Conservation (phyloP, 306 rosid genomes). For the Dalbergia oliveri region DNA sequence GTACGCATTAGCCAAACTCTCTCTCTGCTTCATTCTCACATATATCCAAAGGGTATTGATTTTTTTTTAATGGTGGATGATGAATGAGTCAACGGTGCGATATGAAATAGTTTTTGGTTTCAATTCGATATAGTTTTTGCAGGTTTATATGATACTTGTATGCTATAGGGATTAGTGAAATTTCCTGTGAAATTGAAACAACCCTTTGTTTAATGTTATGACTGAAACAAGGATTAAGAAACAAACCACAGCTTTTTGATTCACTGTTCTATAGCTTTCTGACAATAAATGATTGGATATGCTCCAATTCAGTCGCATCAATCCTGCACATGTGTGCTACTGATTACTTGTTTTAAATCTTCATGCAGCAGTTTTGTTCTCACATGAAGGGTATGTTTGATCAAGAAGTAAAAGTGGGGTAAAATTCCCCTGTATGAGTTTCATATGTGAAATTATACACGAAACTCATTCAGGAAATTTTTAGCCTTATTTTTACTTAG, state of each 20-base stretch:
- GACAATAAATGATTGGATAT: background rate
- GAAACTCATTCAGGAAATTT: too few species aligned
- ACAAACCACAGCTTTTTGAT: background rate
- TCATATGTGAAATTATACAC: too few species aligned
- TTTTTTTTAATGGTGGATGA: too few species aligned
- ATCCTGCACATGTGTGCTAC: background rate
- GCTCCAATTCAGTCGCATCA: background rate
- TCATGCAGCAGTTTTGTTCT: background rate
- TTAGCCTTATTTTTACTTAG: too few species aligned
- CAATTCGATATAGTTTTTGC: background rate
- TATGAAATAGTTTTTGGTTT: background rate
- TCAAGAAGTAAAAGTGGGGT: too few species aligned
- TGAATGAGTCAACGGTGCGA: too few species aligned
- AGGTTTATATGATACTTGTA: background rate
- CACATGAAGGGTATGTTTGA: background rate
- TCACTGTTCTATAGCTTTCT: background rate
- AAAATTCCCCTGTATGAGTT: too few species aligned
- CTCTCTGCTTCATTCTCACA: background rate
- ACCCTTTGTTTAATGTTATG: background rate
- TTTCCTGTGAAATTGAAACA: too few species aligned
- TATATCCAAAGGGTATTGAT: too few species aligned
- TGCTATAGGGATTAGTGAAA: background rate
- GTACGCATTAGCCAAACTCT: background rate
- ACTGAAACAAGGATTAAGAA: background rate
- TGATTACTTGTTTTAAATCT: conserved; percentile 3